These are phyloP conservation scores for Leccinum ochraceum DNA, from an alignment of 768 basidiomycete species.

Conservation along the genomic window DNA sequence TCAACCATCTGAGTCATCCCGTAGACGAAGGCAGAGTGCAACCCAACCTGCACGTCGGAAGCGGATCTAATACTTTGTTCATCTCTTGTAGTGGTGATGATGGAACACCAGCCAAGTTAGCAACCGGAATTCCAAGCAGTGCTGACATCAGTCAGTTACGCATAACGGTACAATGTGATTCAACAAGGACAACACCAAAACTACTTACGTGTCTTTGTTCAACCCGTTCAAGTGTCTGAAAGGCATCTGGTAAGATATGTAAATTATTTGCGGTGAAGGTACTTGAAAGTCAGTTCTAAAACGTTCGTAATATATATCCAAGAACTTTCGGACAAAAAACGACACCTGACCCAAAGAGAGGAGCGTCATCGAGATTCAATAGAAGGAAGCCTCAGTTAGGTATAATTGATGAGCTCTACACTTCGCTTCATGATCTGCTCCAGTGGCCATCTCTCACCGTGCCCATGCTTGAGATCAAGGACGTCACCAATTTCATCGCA, in stretches of 20 bases:
- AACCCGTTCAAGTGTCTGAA: constrained; percentile 2
- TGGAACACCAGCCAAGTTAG: no score
- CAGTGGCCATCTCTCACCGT: constrained; percentile 71
- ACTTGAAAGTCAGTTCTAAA: constrained; percentile 14
- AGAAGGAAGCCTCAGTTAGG: constrained; percentile 15
- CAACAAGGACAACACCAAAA: background rate
- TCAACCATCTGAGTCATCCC: no score
- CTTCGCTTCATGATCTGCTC: constrained; percentile 73
- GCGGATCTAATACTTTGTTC: no score
- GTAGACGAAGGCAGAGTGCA: no score
- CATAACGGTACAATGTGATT: background rate
- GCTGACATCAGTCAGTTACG: background rate
- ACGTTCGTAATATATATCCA: constrained; percentile 26
- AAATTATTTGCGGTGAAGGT: constrained; percentile 31
- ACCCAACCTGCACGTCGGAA: no score
- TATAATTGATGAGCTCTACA: constrained; percentile 64
- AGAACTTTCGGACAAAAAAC: constrained; percentile 15
- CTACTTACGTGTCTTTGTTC: background rate
- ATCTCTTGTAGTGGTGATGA: no score
- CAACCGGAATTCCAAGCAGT: background rate
- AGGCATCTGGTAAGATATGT: constrained; percentile 22
- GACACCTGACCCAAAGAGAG: constrained; percentile 1
- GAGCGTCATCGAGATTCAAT: constrained; percentile 4
- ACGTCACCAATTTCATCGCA: constrained; percentile 91
- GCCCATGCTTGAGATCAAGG: constrained; percentile 85